Percentiles rank a stretch among this genome's conserved stretches.
These are phyloP conservation scores for Yarrowia phangngaensis DNA, from an alignment of 805 yeast genomes.

Conservation along the genomic window DNA sequence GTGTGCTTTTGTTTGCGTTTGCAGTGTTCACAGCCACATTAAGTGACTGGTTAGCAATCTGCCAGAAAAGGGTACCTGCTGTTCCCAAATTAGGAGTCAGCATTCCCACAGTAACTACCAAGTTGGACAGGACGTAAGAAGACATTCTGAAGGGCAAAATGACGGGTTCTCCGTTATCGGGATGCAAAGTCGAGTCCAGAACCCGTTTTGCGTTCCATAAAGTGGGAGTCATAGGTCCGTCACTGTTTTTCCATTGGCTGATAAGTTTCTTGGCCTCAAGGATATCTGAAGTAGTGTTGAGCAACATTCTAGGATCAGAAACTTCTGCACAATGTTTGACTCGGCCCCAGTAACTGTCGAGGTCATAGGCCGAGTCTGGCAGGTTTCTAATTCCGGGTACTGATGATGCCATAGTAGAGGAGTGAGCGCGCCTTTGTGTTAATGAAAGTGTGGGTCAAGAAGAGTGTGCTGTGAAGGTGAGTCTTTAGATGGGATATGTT, in stretches of 20 bases:
- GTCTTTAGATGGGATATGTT: too few relatives aligned
- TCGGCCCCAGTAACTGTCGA: conserved; percentile 85
- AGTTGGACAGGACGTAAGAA: conserved; percentile 84
- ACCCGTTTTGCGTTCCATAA: conserved; percentile 86
- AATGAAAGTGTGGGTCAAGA: too few relatives aligned
- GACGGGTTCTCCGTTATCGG: conserved; percentile 94
- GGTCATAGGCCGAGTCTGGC: conserved; percentile 77
- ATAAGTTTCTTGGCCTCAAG: conserved; percentile 60
- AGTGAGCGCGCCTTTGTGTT: background rate
- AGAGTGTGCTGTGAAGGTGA: too few relatives aligned
- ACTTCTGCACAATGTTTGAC: conserved; percentile 91
- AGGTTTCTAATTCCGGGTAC: conserved; percentile 75
- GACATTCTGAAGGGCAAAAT: conserved; percentile 95
- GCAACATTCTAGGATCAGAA: conserved; percentile 85
- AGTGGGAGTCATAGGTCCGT: conserved; percentile 64
- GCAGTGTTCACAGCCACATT: conserved; percentile 97
- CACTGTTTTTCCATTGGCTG: conserved; percentile 71
- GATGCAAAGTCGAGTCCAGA: conserved; percentile 90
- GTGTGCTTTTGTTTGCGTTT: conserved; percentile 92
- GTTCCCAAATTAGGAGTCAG: conserved; percentile 89
- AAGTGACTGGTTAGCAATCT: conserved; percentile 91
- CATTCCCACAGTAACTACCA: conserved; percentile 97
- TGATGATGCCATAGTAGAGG: conserved; percentile 73
- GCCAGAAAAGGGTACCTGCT: conserved; percentile 94
- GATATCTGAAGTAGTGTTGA: conserved; percentile 64